Evolutionary conservation across 2,329 filamentous ascomycete genomes (phyloP).

Genomic region (Dactylellina sp.): DNA sequence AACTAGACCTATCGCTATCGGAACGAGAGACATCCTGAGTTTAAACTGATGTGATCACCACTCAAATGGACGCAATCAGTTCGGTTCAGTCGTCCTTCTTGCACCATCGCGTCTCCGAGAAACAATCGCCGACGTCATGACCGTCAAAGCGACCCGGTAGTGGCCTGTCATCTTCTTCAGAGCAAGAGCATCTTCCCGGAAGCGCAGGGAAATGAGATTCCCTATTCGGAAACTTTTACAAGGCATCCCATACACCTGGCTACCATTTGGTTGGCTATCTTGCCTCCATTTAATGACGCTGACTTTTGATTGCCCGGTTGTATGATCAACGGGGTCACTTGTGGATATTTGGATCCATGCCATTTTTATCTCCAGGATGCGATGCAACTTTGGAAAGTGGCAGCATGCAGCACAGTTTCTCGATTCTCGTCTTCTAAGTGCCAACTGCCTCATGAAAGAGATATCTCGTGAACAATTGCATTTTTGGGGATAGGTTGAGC

Average conservation of each 20-base stretch:
- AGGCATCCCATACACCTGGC: constrained; percentile 10
- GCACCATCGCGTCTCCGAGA: constrained; percentile 20
- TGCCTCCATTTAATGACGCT: constrained; percentile 39
- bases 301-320: constrained; percentile 1
- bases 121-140: constrained; percentile 32
- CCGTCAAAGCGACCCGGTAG: neutral
- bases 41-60: neutral
- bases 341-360: constrained; percentile 30
- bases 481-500: neutral
- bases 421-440: neutral
- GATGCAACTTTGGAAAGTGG: neutral
- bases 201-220: constrained; percentile 37
- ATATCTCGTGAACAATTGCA: neutral
- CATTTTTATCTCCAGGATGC: constrained; percentile 34
- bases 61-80: constrained; percentile 26
- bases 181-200: constrained; percentile 19
- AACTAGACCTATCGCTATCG: constrained; percentile 52
- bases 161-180: neutral
- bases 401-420: neutral
- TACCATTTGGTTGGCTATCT: constrained; percentile 14
- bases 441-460: neutral
- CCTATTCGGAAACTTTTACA: constrained; percentile 25
- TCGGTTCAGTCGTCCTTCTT: constrained; percentile 15
- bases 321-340: constrained; percentile 37
- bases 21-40: constrained; percentile 32